Evolutionary conservation across 108 stramenopile genomes (phyloP).

Genomic region (Mediolabrus comicus): DNA sequence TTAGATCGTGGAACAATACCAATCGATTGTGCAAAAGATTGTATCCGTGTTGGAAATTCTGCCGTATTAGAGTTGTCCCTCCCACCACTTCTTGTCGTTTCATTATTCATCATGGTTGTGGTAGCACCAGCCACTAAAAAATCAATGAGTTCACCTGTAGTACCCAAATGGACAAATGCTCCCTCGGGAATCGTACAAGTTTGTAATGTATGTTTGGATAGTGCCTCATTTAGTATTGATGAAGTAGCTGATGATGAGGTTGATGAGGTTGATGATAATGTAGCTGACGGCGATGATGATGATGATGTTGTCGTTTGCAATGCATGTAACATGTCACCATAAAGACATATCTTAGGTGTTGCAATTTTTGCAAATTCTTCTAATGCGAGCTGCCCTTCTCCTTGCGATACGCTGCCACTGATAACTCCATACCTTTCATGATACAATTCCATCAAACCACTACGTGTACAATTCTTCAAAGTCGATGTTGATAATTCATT

Average conservation of each 20-base stretch:
- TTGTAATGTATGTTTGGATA: constrained; percentile 43
- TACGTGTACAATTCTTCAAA: constrained; percentile 42
- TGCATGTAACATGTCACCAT: constrained; percentile 34
- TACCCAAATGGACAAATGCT: constrained; percentile 73
- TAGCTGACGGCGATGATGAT: too few species aligned
- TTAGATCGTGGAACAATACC: too few species aligned
- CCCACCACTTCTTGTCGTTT: neutral
- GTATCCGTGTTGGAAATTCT: neutral
- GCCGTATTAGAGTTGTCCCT: too few species aligned
- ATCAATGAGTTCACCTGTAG: constrained; percentile 68
- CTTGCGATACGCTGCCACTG: neutral
- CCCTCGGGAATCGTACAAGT: constrained; percentile 54
- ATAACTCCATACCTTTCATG: neutral
- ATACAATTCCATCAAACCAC: constrained; percentile 46
- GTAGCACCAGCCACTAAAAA: constrained; percentile 53
- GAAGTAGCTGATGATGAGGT: too few species aligned
- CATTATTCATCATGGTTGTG: neutral
- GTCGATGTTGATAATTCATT: constrained; percentile 30
- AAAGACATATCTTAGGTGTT: constrained; percentile 29
- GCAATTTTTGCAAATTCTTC: constrained; percentile 35
- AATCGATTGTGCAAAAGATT: constrained; percentile 20
- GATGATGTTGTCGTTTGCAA: constrained; percentile 35
- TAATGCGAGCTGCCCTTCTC: constrained; percentile 5
- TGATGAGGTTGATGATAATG: too few species aligned
- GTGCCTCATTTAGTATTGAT: constrained; percentile 25